Evolutionary conservation across 2,329 filamentous ascomycete species (phyloP).

Genomic region (Clarireedia homoeocarpa): DNA sequence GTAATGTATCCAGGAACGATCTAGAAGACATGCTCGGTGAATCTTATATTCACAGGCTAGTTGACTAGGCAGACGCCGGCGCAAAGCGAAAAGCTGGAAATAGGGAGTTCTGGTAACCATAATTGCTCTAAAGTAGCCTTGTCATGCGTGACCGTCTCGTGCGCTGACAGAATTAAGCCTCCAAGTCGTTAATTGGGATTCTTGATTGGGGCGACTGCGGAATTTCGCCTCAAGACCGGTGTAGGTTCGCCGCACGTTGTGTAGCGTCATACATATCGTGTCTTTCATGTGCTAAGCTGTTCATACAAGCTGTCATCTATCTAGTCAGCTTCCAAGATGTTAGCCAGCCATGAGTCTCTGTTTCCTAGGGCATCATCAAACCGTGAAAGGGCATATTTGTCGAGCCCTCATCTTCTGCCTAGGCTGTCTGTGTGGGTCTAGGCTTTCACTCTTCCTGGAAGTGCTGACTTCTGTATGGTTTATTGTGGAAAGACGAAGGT

Average conservation of each 20-base stretch:
- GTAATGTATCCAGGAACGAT: neutral
- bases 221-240: slow-evolving; percentile 8
- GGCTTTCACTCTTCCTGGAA: neutral
- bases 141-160: slow-evolving; percentile 3
- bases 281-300: neutral
- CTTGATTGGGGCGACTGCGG: neutral
- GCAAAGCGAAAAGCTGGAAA: slow-evolving; percentile 4
- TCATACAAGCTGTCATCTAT: neutral
- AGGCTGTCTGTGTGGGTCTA: neutral
- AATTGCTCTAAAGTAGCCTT: neutral
- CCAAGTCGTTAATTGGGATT: neutral
- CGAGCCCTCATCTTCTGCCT: neutral
- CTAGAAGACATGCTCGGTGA: neutral
- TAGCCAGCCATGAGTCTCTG: neutral
- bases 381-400: too few species aligned
- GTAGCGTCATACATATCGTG: neutral
- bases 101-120: neutral
- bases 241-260: neutral
- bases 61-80: slow-evolving; percentile 2
- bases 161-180: neutral
- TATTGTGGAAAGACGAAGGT: too few species aligned
- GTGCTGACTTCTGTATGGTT: neutral
- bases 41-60: slow-evolving; percentile 24
- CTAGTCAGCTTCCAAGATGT: neutral
- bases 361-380: neutral